Evolutionary conservation across 805 yeast species (phyloP).

Genomic region (Cyberlindnera nakhonratchasimensis): DNA sequence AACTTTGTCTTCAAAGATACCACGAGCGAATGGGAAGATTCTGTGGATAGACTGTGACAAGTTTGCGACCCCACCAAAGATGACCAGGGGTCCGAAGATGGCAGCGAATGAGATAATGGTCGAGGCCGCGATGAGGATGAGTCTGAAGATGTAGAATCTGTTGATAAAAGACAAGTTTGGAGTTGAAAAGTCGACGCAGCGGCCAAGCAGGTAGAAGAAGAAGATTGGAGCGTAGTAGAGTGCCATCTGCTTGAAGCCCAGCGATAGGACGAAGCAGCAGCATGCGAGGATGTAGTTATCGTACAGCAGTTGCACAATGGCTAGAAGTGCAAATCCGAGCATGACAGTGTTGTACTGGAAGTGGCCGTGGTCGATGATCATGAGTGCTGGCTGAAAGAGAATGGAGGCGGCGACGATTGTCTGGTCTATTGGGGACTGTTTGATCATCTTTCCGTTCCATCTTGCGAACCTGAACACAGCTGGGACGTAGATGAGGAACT

Average conservation of each 20-base stretch:
- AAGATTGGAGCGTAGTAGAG: conserved; percentile 88
- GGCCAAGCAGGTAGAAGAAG: conserved; percentile 73
- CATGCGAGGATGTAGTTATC: conserved; percentile 68
- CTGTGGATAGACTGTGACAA: conserved; percentile 57
- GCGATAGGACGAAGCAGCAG: conserved; percentile 68
- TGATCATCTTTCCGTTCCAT: conserved; percentile 60
- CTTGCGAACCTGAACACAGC: conserved; percentile 70
- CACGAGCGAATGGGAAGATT: conserved; percentile 89
- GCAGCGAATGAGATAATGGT: conserved; percentile 52
- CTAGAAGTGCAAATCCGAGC: conserved; percentile 77
- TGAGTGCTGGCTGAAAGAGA: conserved; percentile 78
- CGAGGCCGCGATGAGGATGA: conserved; percentile 59
- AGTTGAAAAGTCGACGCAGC: conserved; percentile 29
- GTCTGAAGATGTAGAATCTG: conserved; percentile 50
- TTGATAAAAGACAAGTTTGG: conserved; percentile 12
- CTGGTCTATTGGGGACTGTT: conserved; percentile 68
- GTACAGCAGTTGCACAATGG: conserved; percentile 62
- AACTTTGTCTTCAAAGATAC: conserved; percentile 95
- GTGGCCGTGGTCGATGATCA: conserved; percentile 93
- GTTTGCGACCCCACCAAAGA: conserved; percentile 39
- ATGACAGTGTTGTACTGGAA: conserved; percentile 93
- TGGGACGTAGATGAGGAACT: conserved; percentile 70
- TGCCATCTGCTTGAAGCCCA: conserved; percentile 94
- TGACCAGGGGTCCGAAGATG: conserved; percentile 58
- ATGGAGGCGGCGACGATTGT: conserved; percentile 73